Evolutionary conservation across 495 filamentous ascomycete genomes (phyloP).

Genomic region (Penicillium arizonense): DNA sequence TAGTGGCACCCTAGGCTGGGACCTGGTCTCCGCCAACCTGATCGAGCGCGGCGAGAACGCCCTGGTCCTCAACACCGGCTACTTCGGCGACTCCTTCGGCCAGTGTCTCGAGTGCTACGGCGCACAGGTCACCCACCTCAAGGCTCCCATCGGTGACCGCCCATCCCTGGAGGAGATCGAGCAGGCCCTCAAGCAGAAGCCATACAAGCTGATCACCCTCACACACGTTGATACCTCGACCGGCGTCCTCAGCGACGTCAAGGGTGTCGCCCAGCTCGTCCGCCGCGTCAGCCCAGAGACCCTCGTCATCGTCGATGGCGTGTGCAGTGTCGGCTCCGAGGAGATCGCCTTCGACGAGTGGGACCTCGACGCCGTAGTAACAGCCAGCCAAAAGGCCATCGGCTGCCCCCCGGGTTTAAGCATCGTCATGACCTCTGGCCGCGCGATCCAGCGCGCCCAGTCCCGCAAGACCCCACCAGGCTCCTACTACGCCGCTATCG

Average conservation of each 20-base stretch:
- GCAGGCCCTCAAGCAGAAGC: slow-evolving; percentile 78
- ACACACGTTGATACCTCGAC: slow-evolving; percentile 98
- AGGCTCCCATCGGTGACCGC: slow-evolving; percentile 82
- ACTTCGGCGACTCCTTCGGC: slow-evolving; percentile 95
- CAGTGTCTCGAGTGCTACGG: slow-evolving; percentile 90
- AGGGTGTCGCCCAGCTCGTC: slow-evolving; percentile 77
- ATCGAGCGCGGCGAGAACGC: slow-evolving; percentile 85
- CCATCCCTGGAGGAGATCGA: slow-evolving; percentile 87
- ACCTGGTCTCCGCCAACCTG: slow-evolving; percentile 88
- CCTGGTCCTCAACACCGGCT: slow-evolving; percentile 90
- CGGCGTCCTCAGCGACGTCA: slow-evolving; percentile 87
- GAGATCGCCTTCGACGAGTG: slow-evolving; percentile 95
- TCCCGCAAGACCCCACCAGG: slow-evolving; percentile 73
- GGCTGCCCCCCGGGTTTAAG: slow-evolving; percentile 90
- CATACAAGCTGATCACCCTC: slow-evolving; percentile 88
- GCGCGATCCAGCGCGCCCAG: slow-evolving; percentile 81
- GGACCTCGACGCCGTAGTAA: slow-evolving; percentile 89
- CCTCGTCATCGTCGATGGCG: slow-evolving; percentile 87
- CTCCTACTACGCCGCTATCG: slow-evolving; percentile 92
- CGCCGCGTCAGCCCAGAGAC: slow-evolving; percentile 86
- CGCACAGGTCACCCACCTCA: slow-evolving; percentile 82
- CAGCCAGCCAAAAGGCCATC: slow-evolving; percentile 94
- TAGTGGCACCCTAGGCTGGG: slow-evolving; percentile 95
- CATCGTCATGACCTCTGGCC: slow-evolving; percentile 87
- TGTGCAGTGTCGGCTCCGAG: slow-evolving; percentile 94